Base-by-base conservation (phyloP, 2,329 filamentous ascomycete genomes). In the Pseudogymnoascus sp. region DNA sequence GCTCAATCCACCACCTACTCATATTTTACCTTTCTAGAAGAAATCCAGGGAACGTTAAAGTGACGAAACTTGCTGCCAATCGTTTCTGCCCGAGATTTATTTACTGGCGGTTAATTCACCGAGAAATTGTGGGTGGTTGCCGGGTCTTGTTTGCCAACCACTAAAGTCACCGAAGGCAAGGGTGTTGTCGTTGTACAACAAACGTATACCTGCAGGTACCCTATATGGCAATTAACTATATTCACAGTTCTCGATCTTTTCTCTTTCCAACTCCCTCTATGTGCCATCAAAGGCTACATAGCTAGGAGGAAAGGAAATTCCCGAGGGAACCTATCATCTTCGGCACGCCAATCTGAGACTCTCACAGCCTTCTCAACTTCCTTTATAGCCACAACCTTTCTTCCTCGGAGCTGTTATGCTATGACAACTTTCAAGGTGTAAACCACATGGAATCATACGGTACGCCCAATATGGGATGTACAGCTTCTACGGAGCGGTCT, bases 1-100 rank as follows among this genome's bases (percentile, higher is more conserved):
- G 50, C 50, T 56, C 50, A 56, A 56, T 56, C 50, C 50, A 56
- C 14, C 29, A 35, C 50, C n/a, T 56, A 56, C 50, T 56, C 50
- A 56, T 56, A 56, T 56, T 21, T 56, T 16, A 33, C 50, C 7
- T 56, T 33, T 21, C 50, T 14, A 33, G 50, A 56, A 56, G 13
- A 33, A 33, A 33, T 14, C 50, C n/a, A 33, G 10, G n/a, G 11
- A 6, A 14, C 10, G 29, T 14, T 16, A 35, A 33, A 56, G 29
- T 35, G 50, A 56, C 29, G 11, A 33, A 33, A 56, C n/a, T 21
- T n/a, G 2, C n/a, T 14, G n/a, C 10, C 33, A 21, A 11, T 5
- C 35, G 16, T 56, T 56, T 33, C 19, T 35, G 47, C 3, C 29
- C 16, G 10, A 56, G 11, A 16, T 13, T 47, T 47, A 47, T 26